Evolutionary conservation across 1,284 basidiomycete genomes (phyloP).

Genomic region (Papiliotrema terrestris): DNA sequence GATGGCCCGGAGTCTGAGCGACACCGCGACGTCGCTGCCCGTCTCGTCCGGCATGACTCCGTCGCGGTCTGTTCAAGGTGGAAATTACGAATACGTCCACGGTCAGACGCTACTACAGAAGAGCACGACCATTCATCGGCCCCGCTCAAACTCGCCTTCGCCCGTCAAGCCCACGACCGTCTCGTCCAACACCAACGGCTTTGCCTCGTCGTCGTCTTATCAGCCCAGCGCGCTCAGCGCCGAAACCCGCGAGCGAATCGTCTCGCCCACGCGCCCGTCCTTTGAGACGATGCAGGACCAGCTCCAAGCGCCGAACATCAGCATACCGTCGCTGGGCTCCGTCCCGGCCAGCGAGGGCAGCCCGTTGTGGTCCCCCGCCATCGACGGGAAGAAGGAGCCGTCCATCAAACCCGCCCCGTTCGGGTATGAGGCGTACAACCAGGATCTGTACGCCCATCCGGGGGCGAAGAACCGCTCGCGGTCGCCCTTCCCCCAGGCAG

Average conservation of each 20-base stretch:
- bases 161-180: background rate
- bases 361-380: conserved; percentile 3
- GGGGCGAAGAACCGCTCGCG: background rate
- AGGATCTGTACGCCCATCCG: background rate
- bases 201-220: conserved; percentile 3
- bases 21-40: background rate
- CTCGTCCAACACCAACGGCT: background rate
- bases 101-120: no score
- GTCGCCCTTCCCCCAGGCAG: background rate
- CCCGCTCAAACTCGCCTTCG: background rate
- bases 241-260: conserved; percentile 1
- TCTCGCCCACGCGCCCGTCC: background rate
- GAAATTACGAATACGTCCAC: background rate
- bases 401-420: conserved; percentile 2
- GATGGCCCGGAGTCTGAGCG: background rate
- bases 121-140: background rate
- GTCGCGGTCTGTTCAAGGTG: background rate
- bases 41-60: background rate
- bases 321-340: background rate
- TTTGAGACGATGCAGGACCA: background rate
- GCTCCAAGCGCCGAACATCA: background rate
- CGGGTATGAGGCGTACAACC: background rate
- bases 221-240: background rate
- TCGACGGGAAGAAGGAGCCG: conserved; percentile 13
- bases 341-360: background rate